A percentile compares a stretch with the other conserved stretches of the same genome.
phyloP scores from a whole-genome alignment of 192 early-diverging fungal species.

The Thamnidium elegans region DNA sequence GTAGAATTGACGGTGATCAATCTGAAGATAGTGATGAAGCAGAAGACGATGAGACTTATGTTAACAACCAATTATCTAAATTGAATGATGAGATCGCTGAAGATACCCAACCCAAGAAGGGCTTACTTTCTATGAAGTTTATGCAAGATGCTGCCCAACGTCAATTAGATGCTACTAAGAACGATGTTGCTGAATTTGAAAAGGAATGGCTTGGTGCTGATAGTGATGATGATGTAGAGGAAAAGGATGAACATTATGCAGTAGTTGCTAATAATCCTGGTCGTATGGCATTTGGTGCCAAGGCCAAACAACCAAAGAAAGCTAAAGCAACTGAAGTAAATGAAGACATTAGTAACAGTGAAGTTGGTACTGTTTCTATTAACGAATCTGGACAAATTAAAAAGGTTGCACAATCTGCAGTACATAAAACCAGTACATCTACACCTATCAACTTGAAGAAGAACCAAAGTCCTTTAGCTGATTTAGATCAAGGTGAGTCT shows the following conservation, averaged over 20 bases:
- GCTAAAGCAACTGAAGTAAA: background rate
- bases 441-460: conserved; percentile 44
- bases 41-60: conserved; percentile 34
- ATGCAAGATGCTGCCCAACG: conserved; percentile 82
- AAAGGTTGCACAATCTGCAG: conserved; percentile 50
- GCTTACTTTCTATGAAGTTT: conserved; percentile 95
- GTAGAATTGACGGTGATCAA: conserved; percentile 73
- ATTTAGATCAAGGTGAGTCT: conserved; percentile 12
- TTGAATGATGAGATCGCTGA: conserved; percentile 49
- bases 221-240: conserved; percentile 27
- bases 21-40: conserved; percentile 47
- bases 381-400: conserved; percentile 48
- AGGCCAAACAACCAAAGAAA: conserved; percentile 8
- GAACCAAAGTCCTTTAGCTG: conserved; percentile 28
- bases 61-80: conserved; percentile 40
- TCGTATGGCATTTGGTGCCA: conserved; percentile 59
- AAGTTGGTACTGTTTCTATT: conserved; percentile 8
- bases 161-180: conserved; percentile 46
- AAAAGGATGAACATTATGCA: conserved; percentile 31
- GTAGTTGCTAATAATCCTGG: conserved; percentile 52
- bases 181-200: conserved; percentile 42
- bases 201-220: conserved; percentile 45
- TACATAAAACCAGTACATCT: conserved; percentile 54
- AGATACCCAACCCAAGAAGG: conserved; percentile 60
- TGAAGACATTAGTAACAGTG: background rate